Evolutionary conservation across 495 filamentous ascomycete genomes (phyloP), one percentile per base, ranked within the genome.

Genomic region (Annulohypoxylon nitens): DNA sequence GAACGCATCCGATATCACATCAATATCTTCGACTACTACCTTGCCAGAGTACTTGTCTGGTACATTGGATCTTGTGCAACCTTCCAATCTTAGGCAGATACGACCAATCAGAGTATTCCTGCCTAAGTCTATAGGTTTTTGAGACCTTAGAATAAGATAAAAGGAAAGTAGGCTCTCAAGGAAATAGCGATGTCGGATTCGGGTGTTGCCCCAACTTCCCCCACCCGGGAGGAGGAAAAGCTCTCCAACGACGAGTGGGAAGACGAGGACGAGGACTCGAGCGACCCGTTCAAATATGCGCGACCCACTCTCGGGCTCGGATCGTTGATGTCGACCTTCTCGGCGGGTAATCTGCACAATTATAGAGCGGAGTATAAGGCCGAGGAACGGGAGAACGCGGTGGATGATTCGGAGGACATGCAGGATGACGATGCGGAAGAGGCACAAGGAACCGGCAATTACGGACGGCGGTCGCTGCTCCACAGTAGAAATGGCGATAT

Each of bases 351-450:
- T 12, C 50, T 54, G 23, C 23, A 12, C n/a, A 47, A 16, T 20
- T 47, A 47, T 14, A 47, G 18, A 12, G 48, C 16, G 18, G 8
- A 6, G 3, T 11, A 26, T 14, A 8, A 30, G 26, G 48, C 11
- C 4, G 48, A 26, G 25, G 48, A 14, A 26, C 25, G 26, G 16
- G 70, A 74, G 48, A 70, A 59, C 25, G 67, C 70, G 9, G 73
- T 72, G 7, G 77, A 79, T 33, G 69, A 77, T 61, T 64, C 64
- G 26, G 75, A 79, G 58, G 67, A 75, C 54, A 23, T 77, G 1
- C 36, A 61, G 6, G 67, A 70, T 18, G 57, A 67, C 53, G 75
- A 74, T 14, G 23, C 66, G 8, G 70, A 12, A 25, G 11, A 70
- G 4, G 50, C 45, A 30, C 58, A 69, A 37, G 72, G 64, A 59